A percentile compares a stretch with the other conserved stretches of the same genome.
Evolutionary conservation across 768 basidiomycete genomes (phyloP).

Genomic region (Suillus alpinus): DNA sequence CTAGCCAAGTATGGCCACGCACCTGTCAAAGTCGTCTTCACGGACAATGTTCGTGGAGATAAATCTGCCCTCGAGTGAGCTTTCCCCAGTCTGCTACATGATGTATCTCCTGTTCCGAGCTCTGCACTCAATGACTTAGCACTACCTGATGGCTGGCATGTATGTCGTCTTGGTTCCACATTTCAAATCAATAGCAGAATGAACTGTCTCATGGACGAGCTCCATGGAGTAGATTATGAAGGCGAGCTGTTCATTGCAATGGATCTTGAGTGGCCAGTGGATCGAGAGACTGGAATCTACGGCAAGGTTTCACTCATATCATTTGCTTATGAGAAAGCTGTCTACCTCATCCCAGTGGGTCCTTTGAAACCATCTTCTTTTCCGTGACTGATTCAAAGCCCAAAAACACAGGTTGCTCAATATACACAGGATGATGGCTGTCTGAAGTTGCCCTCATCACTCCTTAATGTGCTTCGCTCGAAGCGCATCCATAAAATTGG

Average conservation of each 20-base stretch:
- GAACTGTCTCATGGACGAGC: conserved; percentile 3
- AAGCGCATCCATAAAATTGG: conserved; percentile 18
- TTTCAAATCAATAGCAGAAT: background rate
- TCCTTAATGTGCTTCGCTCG: conserved; percentile 5
- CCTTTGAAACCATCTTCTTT: background rate
- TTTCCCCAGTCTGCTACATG: conserved; percentile 19
- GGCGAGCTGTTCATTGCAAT: background rate
- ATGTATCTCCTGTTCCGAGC: conserved; percentile 21
- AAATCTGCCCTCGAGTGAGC: conserved; percentile 18
- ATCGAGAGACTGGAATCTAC: conserved; percentile 1
- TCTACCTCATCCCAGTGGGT: conserved; percentile 5
- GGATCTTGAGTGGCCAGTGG: conserved; percentile 11
- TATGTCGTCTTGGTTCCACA: background rate
- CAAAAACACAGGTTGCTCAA: background rate
- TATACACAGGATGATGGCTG: conserved; percentile 1
- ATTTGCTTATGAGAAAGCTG: background rate
- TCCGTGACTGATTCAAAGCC: background rate
- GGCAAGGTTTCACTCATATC: background rate
- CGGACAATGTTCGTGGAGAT: conserved; percentile 28
- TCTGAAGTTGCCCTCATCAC: conserved; percentile 4
- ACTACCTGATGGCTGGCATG: conserved; percentile 4
- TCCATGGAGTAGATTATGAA: background rate
- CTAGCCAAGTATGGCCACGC: conserved; percentile 28
- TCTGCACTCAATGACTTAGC: background rate
- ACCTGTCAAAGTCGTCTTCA: conserved; percentile 25